Evolutionary conservation across 2,329 filamentous ascomycete species (phyloP).

Genomic region (Atkinsonella texensis): DNA sequence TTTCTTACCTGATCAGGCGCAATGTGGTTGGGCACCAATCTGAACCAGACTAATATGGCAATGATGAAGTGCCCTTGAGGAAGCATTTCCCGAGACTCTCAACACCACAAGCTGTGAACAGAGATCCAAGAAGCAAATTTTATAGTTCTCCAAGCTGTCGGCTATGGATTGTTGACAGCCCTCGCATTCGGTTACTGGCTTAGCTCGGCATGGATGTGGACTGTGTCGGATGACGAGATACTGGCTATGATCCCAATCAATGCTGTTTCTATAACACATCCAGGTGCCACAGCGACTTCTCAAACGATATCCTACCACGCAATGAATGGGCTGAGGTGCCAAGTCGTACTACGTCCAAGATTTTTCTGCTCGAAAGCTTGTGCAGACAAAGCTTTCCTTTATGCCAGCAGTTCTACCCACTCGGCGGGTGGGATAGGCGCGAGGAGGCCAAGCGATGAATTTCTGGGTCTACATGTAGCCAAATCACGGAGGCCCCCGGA

Average conservation of each 20-base stretch:
- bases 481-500: too few species aligned
- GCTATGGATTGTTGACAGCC: not conserved
- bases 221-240: not conserved
- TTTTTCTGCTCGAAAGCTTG: not conserved
- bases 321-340: not conserved
- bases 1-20: not conserved
- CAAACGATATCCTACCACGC: not conserved
- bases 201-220: not conserved
- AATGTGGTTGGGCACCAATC: not conserved
- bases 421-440: too few species aligned
- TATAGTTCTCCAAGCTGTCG: not conserved
- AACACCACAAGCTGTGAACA: not conserved
- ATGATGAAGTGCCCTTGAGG: not conserved
- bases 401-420: too few species aligned
- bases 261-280: not conserved
- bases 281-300: not conserved
- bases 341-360: not conserved
- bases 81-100: not conserved
- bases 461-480: too few species aligned
- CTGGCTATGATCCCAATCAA: not conserved
- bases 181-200: not conserved
- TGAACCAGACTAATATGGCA: not conserved
- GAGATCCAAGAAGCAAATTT: not conserved
- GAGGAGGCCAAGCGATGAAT: too few species aligned
- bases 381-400: not conserved